Evolutionary conservation across 2,329 filamentous ascomycete genomes (phyloP), one percentile per base, ranked within the genome.

Genomic region (Penicillium aurantiogriseum): DNA sequence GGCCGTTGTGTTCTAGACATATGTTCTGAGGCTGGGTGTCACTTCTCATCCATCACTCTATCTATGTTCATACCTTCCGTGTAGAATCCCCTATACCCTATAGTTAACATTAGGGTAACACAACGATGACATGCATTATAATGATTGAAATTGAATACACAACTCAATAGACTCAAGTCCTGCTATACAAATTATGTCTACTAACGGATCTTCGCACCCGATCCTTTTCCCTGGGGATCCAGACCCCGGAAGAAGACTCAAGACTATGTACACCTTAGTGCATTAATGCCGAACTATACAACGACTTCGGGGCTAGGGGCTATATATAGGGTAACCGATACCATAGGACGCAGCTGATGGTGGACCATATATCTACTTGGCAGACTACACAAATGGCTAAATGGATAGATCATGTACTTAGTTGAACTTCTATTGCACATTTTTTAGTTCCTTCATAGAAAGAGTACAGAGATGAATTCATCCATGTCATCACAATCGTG

Each of bases 401-500:
- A 33, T 53, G 54, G 40, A 56, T 51, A 53, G 39, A 52, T 53
- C 54, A 56, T 56, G 54, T 56, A 56, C 54, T 33, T 39, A 47
- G 49, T 59, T 51, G 44, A 52, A 57, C 53, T 47, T 62, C 58
- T 62, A 62, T 62, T 47, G 55, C 54, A 60, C 54, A 51, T 47
- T 59, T 62, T 61, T 56, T 46, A 36, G 42, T 57, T 58, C 53
- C 51, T 44, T 46, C 44, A 11, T 44, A 51, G 48, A 57, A 55
- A 56, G 56, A 54, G 54, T 58, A 64, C 54, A 59, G 48, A 54
- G 38, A 57, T 55, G 54, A 49, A 48, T 61, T 64, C 61, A 50
- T 59, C 57, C 57, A 59, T 64, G 59, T 46, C 51, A 61, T 65
- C 60, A 56, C 49, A 59, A 58, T 63, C 63, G 57, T 64, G 46